Evolutionary conservation across 257 asterid genomes (phyloP), one percentile per base, ranked within the genome.

Genomic region (Petrea volubilis): DNA sequence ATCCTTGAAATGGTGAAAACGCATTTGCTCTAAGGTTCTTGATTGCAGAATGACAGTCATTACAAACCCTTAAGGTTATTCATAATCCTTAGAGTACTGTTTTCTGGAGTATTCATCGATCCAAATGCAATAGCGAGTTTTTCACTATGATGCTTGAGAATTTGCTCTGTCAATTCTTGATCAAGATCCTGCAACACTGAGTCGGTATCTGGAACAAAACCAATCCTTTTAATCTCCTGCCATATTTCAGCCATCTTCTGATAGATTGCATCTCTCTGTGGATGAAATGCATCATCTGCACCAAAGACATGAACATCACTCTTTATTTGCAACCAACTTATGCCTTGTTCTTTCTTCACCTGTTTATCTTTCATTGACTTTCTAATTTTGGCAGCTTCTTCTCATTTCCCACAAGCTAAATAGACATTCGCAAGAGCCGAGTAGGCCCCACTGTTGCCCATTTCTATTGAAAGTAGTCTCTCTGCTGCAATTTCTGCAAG

Each of bases 61-160:
- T 90, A 74, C 98, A 89, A 20, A 92, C 96, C 81, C 98, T 86
- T n/a, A 38, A 93, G 95, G 83, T 88, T 93, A 78, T 93, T 93
- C 95, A 93, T 93, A 84, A 93, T 87, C 78, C 92, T 87, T 56
- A 93, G 47, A 24, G 84, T 87, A 76, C 87, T 76, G 2, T 81
- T 79, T 2, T 84, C 92, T 2, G 96, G 95, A n/a, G 96, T 90
- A 67, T 69, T 88, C 76, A 87, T 70, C 50, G 90, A 70, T 2
- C 85, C 98, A 60, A 87, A 93, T 25, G 96, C 87, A 76, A 93
- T 93, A 2, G 97, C 97, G 34, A 93, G 98, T 70, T 90, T 90
- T 77, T 93, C 98, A 15, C 98, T 93, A 44, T 93, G 98, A 78
- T 86, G 86, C 80, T 82, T 84, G 60, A 93, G 93, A 55, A 87